Base-by-base conservation (phyloP, 257 asterid genomes). In the Lavandula angustifolia region DNA sequence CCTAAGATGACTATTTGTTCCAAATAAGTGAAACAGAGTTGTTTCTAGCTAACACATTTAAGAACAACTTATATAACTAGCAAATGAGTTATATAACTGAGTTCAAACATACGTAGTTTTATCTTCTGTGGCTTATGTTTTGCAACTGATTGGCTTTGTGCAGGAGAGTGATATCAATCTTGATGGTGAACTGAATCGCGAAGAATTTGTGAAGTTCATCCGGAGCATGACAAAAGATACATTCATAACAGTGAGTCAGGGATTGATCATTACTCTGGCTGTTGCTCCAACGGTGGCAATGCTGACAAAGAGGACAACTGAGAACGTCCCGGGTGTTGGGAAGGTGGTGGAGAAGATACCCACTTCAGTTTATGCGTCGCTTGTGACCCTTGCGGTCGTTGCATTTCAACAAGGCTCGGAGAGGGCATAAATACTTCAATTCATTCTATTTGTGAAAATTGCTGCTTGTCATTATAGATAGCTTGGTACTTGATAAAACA, bases 231-330 rank as follows among this genome's bases (percentile, higher is more conserved):
- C 95, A 29, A 85, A 85, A 66, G 96, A 92, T 60, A 72, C 95
- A 5, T 84, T 92, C 77, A 56, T 79, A 53, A 75, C 72, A 6
- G 87, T 89, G 9, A 89, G 96, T 64, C 92, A 84, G 64, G 92
- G 95, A 57, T 54, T 92, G 84, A 79, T 92, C 12, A 59, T 87
- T 48, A 62, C 95, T 17, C 67, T 92, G 74, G 98, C 95, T 17
- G 85, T 82, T n/a, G 95, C 96, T 64, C 98, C 98, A 54, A 79
- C 95, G 1, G 75, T 92, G 54, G 98, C 98, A 55, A 0, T 92
- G 70, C 72, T 89, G 11, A 86, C 96, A 29, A 89, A 89, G 75
- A 79, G 82, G 82, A 46, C 95, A 1, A 85, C 95, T 10, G 96
- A 92, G 78, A 91, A 91, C 37, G 82, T 89, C n/a, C 98, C 96